Evolutionary conservation across 345 rosid genomes (phyloP).

Genomic region (Dipteronia sinensis): DNA sequence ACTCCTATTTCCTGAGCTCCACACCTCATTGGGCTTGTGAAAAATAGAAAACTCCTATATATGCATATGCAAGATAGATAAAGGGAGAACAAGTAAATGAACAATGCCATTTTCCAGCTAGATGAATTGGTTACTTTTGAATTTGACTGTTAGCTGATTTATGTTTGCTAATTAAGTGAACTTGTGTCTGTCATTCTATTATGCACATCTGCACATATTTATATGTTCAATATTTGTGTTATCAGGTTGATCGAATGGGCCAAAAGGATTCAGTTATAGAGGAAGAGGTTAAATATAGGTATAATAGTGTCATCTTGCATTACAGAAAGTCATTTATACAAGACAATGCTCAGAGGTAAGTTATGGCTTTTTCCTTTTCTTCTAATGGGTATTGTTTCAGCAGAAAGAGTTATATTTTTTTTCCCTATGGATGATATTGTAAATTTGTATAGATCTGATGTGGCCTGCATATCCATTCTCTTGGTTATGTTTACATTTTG

Average conservation of each 20-base stretch:
- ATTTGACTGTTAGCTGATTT: neutral
- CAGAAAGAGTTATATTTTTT: neutral
- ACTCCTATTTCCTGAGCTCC: neutral
- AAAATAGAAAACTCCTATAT: neutral
- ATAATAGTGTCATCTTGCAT: slow-evolving; percentile 74
- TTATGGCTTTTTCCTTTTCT: neutral
- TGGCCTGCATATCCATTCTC: slow-evolving; percentile 4
- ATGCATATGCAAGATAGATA: neutral
- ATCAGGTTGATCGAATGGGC: slow-evolving; percentile 81
- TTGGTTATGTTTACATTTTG: neutral
- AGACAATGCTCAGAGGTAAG: slow-evolving; percentile 89
- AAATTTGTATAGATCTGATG: neutral
- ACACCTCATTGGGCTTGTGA: neutral
- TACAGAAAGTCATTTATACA: slow-evolving; percentile 93
- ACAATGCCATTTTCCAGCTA: neutral
- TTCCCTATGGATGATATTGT: neutral
- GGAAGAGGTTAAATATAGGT: slow-evolving; percentile 84
- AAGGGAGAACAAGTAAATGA: neutral
- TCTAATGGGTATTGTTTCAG: slow-evolving; percentile 1
- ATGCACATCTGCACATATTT: slow-evolving; percentile 8
- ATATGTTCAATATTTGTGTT: slow-evolving; percentile 28
- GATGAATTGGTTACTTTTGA: neutral
- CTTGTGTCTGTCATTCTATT: neutral
- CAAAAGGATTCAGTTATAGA: slow-evolving; percentile 71
- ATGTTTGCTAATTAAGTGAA: neutral